These are phyloP conservation scores for Pueraria montana DNA, from an alignment of 306 rosid species.

Conservation along the genomic window DNA sequence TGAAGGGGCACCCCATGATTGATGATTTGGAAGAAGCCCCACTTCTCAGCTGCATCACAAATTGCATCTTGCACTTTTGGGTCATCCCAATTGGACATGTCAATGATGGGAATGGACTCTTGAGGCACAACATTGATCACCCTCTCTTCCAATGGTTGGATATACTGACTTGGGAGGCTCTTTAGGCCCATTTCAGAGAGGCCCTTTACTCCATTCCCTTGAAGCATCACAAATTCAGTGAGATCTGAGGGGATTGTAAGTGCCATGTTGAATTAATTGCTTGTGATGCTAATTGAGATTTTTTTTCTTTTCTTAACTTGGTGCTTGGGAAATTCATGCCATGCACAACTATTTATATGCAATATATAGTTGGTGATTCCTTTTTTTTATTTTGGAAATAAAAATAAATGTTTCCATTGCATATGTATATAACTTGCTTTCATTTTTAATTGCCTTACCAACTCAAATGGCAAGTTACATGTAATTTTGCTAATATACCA, in stretches of 20 bases:
- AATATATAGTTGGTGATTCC: no score
- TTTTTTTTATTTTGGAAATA: no score
- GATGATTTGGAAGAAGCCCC: conserved; percentile 72
- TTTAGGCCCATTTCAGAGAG: conserved; percentile 62
- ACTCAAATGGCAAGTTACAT: conserved; percentile 33
- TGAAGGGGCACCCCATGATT: conserved; percentile 68
- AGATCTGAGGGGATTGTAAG: conserved; percentile 5
- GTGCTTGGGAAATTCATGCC: conserved; percentile 6
- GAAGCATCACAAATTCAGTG: conserved; percentile 55
- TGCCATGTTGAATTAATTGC: conserved; percentile 27
- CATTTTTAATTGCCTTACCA: conserved; percentile 23
- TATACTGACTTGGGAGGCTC: conserved; percentile 60
- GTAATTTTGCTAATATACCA: not conserved
- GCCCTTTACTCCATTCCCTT: conserved; percentile 72
- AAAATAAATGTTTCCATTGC: not conserved
- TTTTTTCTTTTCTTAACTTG: not conserved
- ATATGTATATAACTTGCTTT: not conserved
- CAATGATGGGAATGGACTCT: conserved; percentile 65
- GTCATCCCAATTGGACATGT: conserved; percentile 60
- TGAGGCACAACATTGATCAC: conserved; percentile 6
- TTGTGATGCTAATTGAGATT: no score
- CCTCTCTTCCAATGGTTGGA: conserved; percentile 69
- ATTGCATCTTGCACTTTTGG: conserved; percentile 49
- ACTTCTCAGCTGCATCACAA: conserved; percentile 70
- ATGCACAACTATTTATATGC: not conserved